Percentiles rank a stretch among this genome's conserved stretches.
Evolutionary conservation across 2,329 filamentous ascomycete species (phyloP).

Genomic region (Dryadomyces quercivorus): DNA sequence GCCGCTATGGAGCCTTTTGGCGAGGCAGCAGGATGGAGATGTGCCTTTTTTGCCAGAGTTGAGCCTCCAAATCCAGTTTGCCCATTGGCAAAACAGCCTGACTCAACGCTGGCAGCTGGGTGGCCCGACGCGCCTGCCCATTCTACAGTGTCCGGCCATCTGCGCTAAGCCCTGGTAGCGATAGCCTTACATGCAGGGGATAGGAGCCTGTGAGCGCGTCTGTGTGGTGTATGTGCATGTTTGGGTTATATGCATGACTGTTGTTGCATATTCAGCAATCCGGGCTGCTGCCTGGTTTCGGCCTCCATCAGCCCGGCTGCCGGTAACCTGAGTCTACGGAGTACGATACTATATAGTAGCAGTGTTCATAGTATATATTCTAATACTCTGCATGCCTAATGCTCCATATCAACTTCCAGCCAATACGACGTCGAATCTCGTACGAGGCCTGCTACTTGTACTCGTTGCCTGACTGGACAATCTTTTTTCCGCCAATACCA

Average conservation of each 20-base stretch:
- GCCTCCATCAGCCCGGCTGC: too few relatives aligned
- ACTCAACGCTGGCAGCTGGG: not conserved
- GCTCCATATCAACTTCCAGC: too few relatives aligned
- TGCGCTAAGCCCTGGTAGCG: not conserved
- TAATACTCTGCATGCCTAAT: too few relatives aligned
- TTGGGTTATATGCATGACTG: not conserved
- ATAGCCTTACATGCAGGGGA: not conserved
- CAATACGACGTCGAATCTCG: not conserved
- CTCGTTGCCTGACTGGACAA: not conserved
- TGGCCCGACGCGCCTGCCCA: constrained; percentile 1
- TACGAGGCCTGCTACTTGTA: not conserved
- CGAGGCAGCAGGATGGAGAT: not conserved
- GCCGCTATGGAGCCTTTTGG: too few relatives aligned
- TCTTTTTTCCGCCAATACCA: too few relatives aligned
- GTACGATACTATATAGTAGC: too few relatives aligned
- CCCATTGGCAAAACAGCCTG: not conserved
- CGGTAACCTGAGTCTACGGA: too few relatives aligned
- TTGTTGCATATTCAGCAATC: not conserved
- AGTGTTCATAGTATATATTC: too few relatives aligned
- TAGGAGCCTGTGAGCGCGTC: not conserved
- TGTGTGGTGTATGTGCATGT: not conserved
- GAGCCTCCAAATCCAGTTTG: not conserved
- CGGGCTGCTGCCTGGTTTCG: not conserved
- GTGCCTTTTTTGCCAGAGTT: not conserved
- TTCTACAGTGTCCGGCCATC: not conserved